Percentiles rank a stretch among this genome's conserved stretches.
Conservation (phyloP, 345 rosid species). For the Bretschneidera sinensis region DNA sequence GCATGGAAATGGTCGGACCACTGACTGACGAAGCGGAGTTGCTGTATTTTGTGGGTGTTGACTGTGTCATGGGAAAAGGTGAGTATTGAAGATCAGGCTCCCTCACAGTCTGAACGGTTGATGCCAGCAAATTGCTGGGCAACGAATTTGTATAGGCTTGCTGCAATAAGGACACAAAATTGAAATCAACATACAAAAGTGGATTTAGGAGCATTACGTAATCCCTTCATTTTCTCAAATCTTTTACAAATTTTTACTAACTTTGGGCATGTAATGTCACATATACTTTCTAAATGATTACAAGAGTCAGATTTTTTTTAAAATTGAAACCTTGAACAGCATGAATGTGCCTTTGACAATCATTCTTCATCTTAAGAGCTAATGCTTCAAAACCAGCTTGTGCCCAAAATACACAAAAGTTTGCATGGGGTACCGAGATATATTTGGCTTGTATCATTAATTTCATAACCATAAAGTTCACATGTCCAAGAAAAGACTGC, state of each 20-base stretch:
- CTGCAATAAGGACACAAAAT: conserved; percentile 27
- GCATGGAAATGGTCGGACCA: conserved; percentile 64
- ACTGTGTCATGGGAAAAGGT: conserved; percentile 65
- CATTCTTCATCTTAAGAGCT: background rate
- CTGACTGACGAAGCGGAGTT: conserved; percentile 60
- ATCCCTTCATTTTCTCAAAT: background rate
- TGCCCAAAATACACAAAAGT: background rate
- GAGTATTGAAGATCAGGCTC: conserved; percentile 82
- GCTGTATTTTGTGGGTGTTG: conserved; percentile 60
- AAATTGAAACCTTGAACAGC: background rate
- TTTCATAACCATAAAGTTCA: conserved; percentile 3
- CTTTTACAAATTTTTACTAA: background rate
- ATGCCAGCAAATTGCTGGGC: conserved; percentile 66
- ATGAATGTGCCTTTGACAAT: background rate
- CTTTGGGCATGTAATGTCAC: background rate
- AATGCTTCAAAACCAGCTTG: background rate
- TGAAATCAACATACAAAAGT: background rate
- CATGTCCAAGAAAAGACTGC: background rate
- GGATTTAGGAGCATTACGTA: background rate
- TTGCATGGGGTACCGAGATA: background rate
- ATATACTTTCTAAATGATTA: background rate
- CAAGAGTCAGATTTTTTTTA: background rate
- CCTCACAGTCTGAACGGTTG: conserved; percentile 66
- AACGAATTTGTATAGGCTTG: conserved; percentile 70
- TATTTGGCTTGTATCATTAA: background rate